Percentiles rank a stretch among this genome's conserved stretches.
Evolutionary conservation across 1,284 basidiomycete species (phyloP).

Genomic region (Cryptococcus hybrid): DNA sequence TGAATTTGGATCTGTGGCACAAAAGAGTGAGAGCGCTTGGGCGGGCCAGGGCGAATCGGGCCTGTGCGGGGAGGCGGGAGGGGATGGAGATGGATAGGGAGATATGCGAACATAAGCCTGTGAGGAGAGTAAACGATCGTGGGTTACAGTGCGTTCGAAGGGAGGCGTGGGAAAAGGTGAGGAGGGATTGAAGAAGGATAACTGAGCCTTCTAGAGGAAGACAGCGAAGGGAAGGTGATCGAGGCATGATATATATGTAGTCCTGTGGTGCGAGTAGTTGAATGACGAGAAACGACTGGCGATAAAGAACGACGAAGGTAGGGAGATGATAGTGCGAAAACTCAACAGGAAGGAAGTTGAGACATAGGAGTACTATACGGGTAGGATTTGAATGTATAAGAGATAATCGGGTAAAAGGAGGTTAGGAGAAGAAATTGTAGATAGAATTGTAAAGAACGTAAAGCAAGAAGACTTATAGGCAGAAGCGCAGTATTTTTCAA

Average conservation of each 20-base stretch:
- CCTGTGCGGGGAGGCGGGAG: neutral
- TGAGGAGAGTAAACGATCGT: constrained; percentile 3
- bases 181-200: neutral
- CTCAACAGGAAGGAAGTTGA: no score
- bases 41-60: constrained; percentile 12
- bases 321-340: no score
- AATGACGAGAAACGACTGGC: no score
- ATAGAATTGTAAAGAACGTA: no score
- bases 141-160: constrained; percentile 4
- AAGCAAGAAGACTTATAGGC: no score
- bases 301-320: no score
- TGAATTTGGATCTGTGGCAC: constrained; percentile 7
- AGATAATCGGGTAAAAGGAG: no score
- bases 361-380: no score
- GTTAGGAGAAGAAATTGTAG: no score
- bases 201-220: neutral
- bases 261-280: no score
- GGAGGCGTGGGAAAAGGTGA: constrained; percentile 9
- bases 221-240: neutral
- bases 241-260: neutral
- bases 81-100: constrained; percentile 7
- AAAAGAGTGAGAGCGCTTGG: constrained; percentile 16
- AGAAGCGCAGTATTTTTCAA: no score
- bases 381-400: no score
- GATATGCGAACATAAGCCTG: constrained; percentile 6